These are phyloP conservation scores for Trichoderma afroharzianum DNA, from an alignment of 2,329 filamentous ascomycete genomes.

Conservation along the genomic window DNA sequence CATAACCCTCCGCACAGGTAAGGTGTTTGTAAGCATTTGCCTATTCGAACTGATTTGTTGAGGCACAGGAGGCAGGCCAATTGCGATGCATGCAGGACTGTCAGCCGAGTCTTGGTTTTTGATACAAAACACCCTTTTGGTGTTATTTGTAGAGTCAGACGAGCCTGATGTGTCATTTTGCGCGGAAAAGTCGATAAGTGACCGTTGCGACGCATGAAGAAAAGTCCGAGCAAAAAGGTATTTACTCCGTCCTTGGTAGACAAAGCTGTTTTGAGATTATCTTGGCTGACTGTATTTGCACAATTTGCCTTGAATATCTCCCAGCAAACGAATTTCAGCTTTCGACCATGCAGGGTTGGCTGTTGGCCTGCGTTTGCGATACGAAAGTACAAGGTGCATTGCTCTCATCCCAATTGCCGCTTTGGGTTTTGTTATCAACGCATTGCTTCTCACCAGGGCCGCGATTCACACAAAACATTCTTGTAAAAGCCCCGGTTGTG, in stretches of 20 bases:
- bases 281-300: neutral
- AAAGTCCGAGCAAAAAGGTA: neutral
- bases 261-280: neutral
- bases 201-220: slow-evolving; percentile 8
- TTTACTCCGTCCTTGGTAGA: neutral
- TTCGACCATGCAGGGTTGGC: neutral
- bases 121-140: neutral
- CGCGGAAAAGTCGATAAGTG: slow-evolving; percentile 18
- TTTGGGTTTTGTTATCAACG: neutral
- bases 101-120: neutral
- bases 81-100: neutral
- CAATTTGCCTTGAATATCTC: neutral
- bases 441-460: neutral
- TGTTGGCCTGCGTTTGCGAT: neutral
- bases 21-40: neutral
- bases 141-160: slow-evolving; percentile 8
- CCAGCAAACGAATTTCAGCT: neutral
- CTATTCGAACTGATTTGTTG: neutral
- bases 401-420: neutral
- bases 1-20: neutral
- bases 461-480: neutral
- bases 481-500: neutral
- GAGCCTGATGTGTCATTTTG: slow-evolving; percentile 21
- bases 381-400: neutral
- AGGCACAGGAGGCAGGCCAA: neutral